Evolutionary conservation across 1,139 yeast genomes (phyloP).

Genomic region (Lodderomyces elongisporus): DNA sequence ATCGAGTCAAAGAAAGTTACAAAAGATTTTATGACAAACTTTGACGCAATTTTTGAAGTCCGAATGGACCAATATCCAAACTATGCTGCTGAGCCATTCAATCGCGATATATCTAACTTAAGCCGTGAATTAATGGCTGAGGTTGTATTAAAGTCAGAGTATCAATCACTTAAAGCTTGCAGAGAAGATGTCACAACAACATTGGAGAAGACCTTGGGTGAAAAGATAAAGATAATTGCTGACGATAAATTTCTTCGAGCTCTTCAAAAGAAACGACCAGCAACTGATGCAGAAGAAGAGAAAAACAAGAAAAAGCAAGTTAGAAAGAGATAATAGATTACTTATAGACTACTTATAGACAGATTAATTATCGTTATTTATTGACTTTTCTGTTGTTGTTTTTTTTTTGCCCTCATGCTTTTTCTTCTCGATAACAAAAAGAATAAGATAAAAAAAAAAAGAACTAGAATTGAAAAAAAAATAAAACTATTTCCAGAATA

Average conservation of each 20-base stretch:
- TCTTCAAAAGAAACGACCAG: constrained; percentile 47
- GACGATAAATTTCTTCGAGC: constrained; percentile 57
- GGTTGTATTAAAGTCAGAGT: constrained; percentile 52
- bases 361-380: too few relatives aligned
- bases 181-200: constrained; percentile 15
- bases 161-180: constrained; percentile 42
- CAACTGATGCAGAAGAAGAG: constrained; percentile 13
- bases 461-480: not conserved
- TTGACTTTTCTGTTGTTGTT: too few relatives aligned
- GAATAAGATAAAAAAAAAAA: constrained; percentile 1
- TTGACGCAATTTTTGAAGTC: constrained; percentile 24
- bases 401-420: too few relatives aligned
- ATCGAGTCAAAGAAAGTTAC: constrained; percentile 41
- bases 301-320: not conserved
- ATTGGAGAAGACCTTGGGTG: constrained; percentile 25
- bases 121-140: constrained; percentile 41
- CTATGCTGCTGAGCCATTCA: constrained; percentile 21
- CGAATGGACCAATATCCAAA: constrained; percentile 42
- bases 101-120: constrained; percentile 6
- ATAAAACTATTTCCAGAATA: not conserved
- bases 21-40: constrained; percentile 25
- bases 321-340: too few relatives aligned
- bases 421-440: too few relatives aligned
- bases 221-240: constrained; percentile 37
- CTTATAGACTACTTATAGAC: too few relatives aligned